Conservation (phyloP, 805 yeast genomes). For the Wickerhamiella hasegawae region DNA sequence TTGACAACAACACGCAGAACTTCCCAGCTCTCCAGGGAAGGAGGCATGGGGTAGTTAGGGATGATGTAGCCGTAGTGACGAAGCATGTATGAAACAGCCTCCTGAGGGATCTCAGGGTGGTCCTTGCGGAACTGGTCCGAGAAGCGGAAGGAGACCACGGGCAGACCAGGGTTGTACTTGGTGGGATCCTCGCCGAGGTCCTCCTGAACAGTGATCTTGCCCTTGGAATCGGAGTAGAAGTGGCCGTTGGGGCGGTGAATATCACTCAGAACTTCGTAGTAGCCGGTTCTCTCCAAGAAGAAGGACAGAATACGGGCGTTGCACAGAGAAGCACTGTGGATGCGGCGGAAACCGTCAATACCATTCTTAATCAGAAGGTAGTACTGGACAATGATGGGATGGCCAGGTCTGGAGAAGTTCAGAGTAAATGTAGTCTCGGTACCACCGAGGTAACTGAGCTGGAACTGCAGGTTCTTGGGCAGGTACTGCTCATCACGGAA, state of each 20-base stretch:
- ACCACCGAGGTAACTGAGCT: constrained; percentile 74
- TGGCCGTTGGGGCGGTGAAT: constrained; percentile 46
- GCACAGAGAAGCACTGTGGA: constrained; percentile 45
- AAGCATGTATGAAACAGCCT: constrained; percentile 51
- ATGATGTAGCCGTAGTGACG: constrained; percentile 75
- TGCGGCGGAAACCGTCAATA: constrained; percentile 45
- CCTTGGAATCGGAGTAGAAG: constrained; percentile 13
- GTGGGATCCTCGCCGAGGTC: constrained; percentile 22
- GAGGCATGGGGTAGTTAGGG: constrained; percentile 77
- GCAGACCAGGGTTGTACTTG: constrained; percentile 56
- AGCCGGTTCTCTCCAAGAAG: constrained; percentile 46
- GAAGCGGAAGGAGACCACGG: constrained; percentile 77
- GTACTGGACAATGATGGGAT: constrained; percentile 78
- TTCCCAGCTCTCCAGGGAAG: constrained; percentile 39
- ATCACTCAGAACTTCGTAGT: constrained; percentile 59
- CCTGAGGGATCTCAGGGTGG: constrained; percentile 74
- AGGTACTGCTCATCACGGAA: constrained; percentile 54
- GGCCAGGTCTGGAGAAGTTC: constrained; percentile 86
- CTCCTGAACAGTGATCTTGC: too few relatives aligned
- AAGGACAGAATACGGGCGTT: constrained; percentile 54
- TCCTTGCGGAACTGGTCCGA: constrained; percentile 36
- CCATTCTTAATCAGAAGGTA: constrained; percentile 64
- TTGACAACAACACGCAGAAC: constrained; percentile 76
- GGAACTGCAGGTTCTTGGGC: constrained; percentile 60
- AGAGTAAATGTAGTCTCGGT: constrained; percentile 73